These are phyloP conservation scores for Trametes cingulata DNA, from an alignment of 768 basidiomycete species.

Conservation along the genomic window DNA sequence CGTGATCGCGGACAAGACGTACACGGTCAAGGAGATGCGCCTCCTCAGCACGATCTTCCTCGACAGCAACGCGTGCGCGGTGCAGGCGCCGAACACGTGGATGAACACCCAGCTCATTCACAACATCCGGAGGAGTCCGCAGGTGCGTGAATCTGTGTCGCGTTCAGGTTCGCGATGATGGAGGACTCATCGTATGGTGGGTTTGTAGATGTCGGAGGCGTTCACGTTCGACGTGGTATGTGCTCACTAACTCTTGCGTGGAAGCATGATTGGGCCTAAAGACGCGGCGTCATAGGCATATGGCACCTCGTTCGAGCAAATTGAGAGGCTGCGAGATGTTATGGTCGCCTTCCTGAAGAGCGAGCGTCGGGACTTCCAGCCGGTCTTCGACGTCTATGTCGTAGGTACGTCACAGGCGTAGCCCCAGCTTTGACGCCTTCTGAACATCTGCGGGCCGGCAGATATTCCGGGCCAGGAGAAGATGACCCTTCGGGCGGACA, in stretches of 20 bases:
- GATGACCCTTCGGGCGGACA: slow-evolving; percentile 74
- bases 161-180: not conserved
- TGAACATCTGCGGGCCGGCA: slow-evolving; percentile 27
- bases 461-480: slow-evolving; percentile 83
- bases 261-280: not conserved
- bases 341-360: slow-evolving; percentile 79
- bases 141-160: slow-evolving; percentile 38
- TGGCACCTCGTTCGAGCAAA: slow-evolving; percentile 75
- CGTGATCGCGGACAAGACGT: slow-evolving; percentile 48
- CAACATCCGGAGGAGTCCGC: slow-evolving; percentile 71
- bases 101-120: slow-evolving; percentile 66
- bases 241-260: not conserved
- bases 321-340: slow-evolving; percentile 70
- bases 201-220: slow-evolving; percentile 66
- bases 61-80: slow-evolving; percentile 54
- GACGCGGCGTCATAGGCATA: slow-evolving; percentile 41
- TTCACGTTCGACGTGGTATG: slow-evolving; percentile 74
- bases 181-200: not conserved
- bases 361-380: slow-evolving; percentile 75
- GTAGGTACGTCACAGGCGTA: slow-evolving; percentile 43
- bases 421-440: not conserved
- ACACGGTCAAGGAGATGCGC: slow-evolving; percentile 87
- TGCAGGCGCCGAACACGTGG: slow-evolving; percentile 77
- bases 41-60: slow-evolving; percentile 77
- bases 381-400: slow-evolving; percentile 72